Percentiles rank a stretch among this genome's conserved stretches.
Evolutionary conservation across 352 stramenopile genomes (phyloP).

Genomic region (Phytophthora fragariaefolia): DNA sequence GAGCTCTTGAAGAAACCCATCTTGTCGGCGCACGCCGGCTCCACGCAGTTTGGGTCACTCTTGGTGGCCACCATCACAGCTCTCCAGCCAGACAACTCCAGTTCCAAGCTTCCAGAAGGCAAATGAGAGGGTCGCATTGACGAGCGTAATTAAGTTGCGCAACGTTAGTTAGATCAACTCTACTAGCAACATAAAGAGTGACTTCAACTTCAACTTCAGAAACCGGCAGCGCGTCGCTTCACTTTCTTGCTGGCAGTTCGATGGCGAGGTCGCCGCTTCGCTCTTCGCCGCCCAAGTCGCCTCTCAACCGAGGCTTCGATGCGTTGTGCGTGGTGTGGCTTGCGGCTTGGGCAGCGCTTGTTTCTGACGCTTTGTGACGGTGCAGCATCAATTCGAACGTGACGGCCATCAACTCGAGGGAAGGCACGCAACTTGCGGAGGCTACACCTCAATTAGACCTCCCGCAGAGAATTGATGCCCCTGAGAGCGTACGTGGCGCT

Average conservation of each 20-base stretch:
- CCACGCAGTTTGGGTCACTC: conserved; percentile 85
- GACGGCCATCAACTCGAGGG: conserved; percentile 54
- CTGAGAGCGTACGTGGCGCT: conserved; percentile 49
- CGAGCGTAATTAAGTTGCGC: conserved; percentile 2
- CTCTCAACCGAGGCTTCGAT: conserved; percentile 34
- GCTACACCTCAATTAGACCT: conserved; percentile 77
- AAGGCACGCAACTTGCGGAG: conserved; percentile 84
- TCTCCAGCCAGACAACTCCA: conserved; percentile 3
- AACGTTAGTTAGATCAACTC: too few species aligned
- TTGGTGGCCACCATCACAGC: conserved; percentile 44
- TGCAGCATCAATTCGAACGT: conserved; percentile 64
- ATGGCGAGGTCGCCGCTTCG: conserved; percentile 34
- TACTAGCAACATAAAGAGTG: background rate
- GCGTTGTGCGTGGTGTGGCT: conserved; percentile 22
- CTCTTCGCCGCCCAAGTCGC: conserved; percentile 65
- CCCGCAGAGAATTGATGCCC: conserved; percentile 78
- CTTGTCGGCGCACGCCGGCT: conserved; percentile 87
- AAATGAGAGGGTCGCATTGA: conserved; percentile 10
- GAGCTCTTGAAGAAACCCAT: conserved; percentile 86
- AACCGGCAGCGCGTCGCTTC: conserved; percentile 16
- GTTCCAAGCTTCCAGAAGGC: conserved; percentile 15
- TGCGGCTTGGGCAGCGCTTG: background rate
- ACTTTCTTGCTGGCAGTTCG: background rate
- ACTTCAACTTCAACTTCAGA: conserved; percentile 31
- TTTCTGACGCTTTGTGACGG: conserved; percentile 7